Evolutionary conservation across 352 stramenopile species (phyloP).

Genomic region (Phytophthora macrochlamydospora): DNA sequence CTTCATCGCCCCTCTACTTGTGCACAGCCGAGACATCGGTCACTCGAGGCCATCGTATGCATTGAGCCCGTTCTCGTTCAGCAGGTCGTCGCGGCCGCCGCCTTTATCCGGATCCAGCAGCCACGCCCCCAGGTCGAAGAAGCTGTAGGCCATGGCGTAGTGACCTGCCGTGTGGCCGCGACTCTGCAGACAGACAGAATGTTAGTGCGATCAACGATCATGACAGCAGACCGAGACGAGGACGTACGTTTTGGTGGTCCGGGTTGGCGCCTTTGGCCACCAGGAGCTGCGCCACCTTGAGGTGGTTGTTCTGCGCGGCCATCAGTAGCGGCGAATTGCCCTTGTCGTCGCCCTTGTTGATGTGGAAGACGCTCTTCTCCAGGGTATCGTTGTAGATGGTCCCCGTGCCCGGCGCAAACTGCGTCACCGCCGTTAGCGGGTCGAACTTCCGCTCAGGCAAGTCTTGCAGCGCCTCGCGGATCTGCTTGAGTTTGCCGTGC

Average conservation of each 20-base stretch:
- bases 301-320: slow-evolving; percentile 89
- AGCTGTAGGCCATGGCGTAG: slow-evolving; percentile 93
- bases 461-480: slow-evolving; percentile 89
- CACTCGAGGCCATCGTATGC: slow-evolving; percentile 91
- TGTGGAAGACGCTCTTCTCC: slow-evolving; percentile 89
- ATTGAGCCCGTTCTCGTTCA: slow-evolving; percentile 92
- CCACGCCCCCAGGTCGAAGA: slow-evolving; percentile 92
- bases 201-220: slow-evolving; percentile 11
- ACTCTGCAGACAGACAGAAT: slow-evolving; percentile 37
- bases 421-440: slow-evolving; percentile 57
- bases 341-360: slow-evolving; percentile 90
- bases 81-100: slow-evolving; percentile 80
- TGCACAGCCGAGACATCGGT: slow-evolving; percentile 14
- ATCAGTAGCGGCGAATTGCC: slow-evolving; percentile 91
- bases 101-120: slow-evolving; percentile 89
- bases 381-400: slow-evolving; percentile 92
- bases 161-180: slow-evolving; percentile 92
- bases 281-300: slow-evolving; percentile 91
- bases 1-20: slow-evolving; percentile 15
- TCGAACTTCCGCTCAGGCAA: slow-evolving; percentile 91
- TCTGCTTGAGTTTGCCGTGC: slow-evolving; percentile 87
- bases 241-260: slow-evolving; percentile 90
- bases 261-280: slow-evolving; percentile 89
- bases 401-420: slow-evolving; percentile 82
- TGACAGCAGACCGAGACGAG: background rate